phyloP scores from a whole-genome alignment of 2,329 filamentous ascomycete species.

The Aschersonia sp. region DNA sequence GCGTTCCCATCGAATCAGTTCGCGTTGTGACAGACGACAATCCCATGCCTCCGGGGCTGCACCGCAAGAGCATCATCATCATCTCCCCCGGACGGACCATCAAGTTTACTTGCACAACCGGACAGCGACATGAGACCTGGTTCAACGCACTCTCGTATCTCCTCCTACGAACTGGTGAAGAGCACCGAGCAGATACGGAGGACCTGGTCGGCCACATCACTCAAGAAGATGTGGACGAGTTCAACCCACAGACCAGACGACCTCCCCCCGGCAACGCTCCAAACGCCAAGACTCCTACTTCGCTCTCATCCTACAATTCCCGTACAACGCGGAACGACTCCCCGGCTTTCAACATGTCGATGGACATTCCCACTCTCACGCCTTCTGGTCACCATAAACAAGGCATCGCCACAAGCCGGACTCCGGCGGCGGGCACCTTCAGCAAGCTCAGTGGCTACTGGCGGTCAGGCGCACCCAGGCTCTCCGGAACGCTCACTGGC shows the following conservation, averaged over 20 bases:
- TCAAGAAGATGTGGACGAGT: slow-evolving; percentile 56
- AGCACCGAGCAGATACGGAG: slow-evolving; percentile 46
- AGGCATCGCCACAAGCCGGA: slow-evolving; percentile 11
- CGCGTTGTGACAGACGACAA: slow-evolving; percentile 90
- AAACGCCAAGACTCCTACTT: slow-evolving; percentile 42
- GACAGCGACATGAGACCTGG: slow-evolving; percentile 94
- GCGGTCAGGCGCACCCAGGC: slow-evolving; percentile 29
- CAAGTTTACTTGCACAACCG: slow-evolving; percentile 88
- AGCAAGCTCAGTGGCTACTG: slow-evolving; percentile 46
- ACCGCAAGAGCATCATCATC: slow-evolving; percentile 85
- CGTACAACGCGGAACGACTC: slow-evolving; percentile 53
- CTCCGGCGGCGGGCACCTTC: slow-evolving; percentile 31
- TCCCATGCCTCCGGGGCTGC: slow-evolving; percentile 82
- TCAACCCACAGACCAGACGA: slow-evolving; percentile 50
- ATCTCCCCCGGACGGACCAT: slow-evolving; percentile 77
- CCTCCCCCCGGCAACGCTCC: slow-evolving; percentile 18
- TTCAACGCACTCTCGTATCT: slow-evolving; percentile 94
- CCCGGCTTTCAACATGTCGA: slow-evolving; percentile 33
- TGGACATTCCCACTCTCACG: slow-evolving; percentile 42
- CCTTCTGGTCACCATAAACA: slow-evolving; percentile 28
- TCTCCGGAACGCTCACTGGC: slow-evolving; percentile 35
- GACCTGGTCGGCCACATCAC: slow-evolving; percentile 43
- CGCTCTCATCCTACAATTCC: slow-evolving; percentile 70
- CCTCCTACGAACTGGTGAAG: slow-evolving; percentile 58
- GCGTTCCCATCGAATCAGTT: slow-evolving; percentile 84